Evolutionary conservation across 805 yeast species (phyloP), one percentile per base, ranked within the genome.

Genomic region (Kodamaea nitidulidarum): DNA sequence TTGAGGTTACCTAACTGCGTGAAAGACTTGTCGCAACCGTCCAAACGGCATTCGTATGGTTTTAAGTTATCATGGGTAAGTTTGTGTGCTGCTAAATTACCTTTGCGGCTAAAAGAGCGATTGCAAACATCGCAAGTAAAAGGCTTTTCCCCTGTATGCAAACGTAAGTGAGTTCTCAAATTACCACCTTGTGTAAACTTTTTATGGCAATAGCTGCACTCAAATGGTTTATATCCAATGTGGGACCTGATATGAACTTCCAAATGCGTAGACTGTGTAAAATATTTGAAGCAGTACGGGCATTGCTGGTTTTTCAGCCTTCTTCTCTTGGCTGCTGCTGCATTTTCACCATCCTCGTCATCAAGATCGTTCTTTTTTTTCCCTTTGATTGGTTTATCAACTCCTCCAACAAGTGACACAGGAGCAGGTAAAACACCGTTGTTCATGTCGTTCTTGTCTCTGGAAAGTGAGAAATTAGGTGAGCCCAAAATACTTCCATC

Each of bases 61-160:
- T 84, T 81, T 41, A 77, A 67, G 50, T 84, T 80, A 41, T 80
- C 81, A 62, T 88, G 97, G 0, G 95, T 88, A 42, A 86, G 65
- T 58, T 73, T 69, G 61, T 90, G 98, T 3, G 95, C 95, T 17
- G 91, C 90, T 49, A 87, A 71, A 61, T 90, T 90, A 12, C 98
- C 98, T 60, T 90, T 86, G 52, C 96, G 75, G 39, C 95, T 86
- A 59, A 90, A 90, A 24, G 78, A 70, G 44, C 87, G 76, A 15
- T 77, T 76, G 61, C 98, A 90, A 7, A 75, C 62, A 14, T 78
- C 80, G 65, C 98, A 90, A 26, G 73, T 69, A 55, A 82, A 90
- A 3, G 97, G 98, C 55, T 85, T 84, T 52, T 90, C 96, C 18
- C 96, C 96, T 0, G 96, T 88, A 53, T 88, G 96, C 24, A 88